These are phyloP conservation scores for Setaria viridis DNA, from an alignment of 202 grass and related monocot genomes.

Conservation along the genomic window DNA sequence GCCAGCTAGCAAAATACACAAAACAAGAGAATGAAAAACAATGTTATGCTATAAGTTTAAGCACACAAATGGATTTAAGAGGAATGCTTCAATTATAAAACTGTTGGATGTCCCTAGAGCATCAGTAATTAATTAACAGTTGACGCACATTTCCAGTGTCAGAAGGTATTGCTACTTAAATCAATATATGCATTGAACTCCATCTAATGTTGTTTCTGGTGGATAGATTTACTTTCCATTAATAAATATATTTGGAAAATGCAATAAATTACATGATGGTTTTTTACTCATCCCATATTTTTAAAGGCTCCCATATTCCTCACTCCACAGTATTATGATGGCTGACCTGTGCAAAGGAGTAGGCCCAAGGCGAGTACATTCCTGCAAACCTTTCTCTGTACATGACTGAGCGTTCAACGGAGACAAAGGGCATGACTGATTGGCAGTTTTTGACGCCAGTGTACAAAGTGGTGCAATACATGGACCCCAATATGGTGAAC, in stretches of 20 bases:
- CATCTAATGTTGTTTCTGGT: not conserved
- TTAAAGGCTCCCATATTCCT: not conserved
- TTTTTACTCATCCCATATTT: not conserved
- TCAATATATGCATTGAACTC: not conserved
- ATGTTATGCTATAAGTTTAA: not conserved
- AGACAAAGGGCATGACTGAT: too few relatives aligned
- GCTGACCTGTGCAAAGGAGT: not conserved
- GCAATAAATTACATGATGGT: not conserved
- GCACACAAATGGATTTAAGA: not conserved
- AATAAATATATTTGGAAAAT: not conserved
- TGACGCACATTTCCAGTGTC: not conserved
- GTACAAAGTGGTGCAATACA: conserved; percentile 54
- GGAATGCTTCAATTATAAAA: not conserved
- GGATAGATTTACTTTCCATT: not conserved
- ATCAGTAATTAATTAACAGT: not conserved
- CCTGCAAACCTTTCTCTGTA: too few relatives aligned
- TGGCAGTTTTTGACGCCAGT: conserved; percentile 10
- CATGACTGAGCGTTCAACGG: too few relatives aligned
- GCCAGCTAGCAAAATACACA: conserved; percentile 35
- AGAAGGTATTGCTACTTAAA: not conserved
- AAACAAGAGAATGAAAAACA: not conserved
- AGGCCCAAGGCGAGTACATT: too few relatives aligned
- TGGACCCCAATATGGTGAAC: conserved; percentile 73
- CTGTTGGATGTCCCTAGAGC: not conserved
- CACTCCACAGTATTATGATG: not conserved